Evolutionary conservation across 331 rosid species (phyloP), one percentile per base, ranked within the genome.

Genomic region (Pyracantha coccinea): DNA sequence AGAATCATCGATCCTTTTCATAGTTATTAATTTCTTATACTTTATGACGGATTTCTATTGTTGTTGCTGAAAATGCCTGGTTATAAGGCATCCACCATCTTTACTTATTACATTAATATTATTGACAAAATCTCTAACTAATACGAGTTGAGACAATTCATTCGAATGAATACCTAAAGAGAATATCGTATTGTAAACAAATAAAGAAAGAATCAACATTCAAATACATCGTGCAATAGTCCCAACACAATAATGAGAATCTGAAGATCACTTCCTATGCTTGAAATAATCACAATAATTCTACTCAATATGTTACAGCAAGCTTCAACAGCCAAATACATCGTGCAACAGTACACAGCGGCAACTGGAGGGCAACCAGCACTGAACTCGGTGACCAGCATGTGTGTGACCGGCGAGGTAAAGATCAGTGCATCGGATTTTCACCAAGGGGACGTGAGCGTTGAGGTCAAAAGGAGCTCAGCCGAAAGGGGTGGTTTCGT

Each of bases 331-430:
- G 99, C 97, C 0, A 94, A 92, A 68, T 94, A 94, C 61, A 94
- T 94, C 59, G 92, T 94, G 75, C 97, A 94, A 64, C 99, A 94
- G 66, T 94, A 94, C 23, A 88, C 84, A 60, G 99, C 99, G 0
- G 99, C 99, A 4, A 94, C 99, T 11, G 99, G 99, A 69, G 99
- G 99, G 2, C 96, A 82, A 5, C 83, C 93, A 2, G 97, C 97
- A 45, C 72, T 94, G 82, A 94, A 86, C 77, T 82, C 88, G 4
- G 86, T 94, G 69, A 85, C 82, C 2, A 94, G 97, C 80, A 94
- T 94, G 99, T 87, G 96, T 35, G 91, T 90, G 13, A 90, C 86
- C 1, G 99, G 99, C 4, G 93, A 90, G 58, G 77, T 94, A 7
- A 90, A 85, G 89, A 92, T 92, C 6, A 77, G 60, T 21, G 92